These are phyloP conservation scores for Pythium oligandrum DNA, from an alignment of 352 stramenopile species.

Conservation along the genomic window DNA sequence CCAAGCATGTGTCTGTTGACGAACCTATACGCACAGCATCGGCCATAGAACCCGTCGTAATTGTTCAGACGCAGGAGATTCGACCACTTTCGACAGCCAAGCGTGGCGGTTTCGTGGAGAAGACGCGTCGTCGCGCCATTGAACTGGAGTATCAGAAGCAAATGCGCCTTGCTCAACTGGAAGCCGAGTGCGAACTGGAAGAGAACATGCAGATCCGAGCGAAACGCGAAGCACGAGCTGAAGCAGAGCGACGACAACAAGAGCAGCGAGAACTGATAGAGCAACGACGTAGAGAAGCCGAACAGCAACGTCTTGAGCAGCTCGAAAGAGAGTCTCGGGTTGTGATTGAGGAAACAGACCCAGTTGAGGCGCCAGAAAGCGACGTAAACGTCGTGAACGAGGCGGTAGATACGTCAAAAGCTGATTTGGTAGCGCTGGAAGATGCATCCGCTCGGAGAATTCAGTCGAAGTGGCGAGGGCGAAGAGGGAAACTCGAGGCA, in stretches of 20 bases:
- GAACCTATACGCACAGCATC: too few relatives aligned
- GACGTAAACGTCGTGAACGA: not conserved
- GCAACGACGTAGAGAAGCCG: too few relatives aligned
- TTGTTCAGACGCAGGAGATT: conserved; percentile 4
- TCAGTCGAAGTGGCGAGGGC: too few relatives aligned
- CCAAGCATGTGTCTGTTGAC: too few relatives aligned
- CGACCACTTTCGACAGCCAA: conserved; percentile 1
- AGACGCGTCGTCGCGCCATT: conserved; percentile 40
- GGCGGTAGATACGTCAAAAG: not conserved
- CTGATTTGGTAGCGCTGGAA: too few relatives aligned
- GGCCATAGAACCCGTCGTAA: not conserved
- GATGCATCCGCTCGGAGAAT: too few relatives aligned
- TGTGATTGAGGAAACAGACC: too few relatives aligned
- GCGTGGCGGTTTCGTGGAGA: conserved; percentile 51
- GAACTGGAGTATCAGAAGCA: conserved; percentile 70
- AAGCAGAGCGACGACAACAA: conserved; percentile 15
- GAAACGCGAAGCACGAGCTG: conserved; percentile 28
- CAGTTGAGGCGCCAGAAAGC: not conserved
- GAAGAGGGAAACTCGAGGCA: too few relatives aligned
- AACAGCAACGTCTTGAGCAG: too few relatives aligned
- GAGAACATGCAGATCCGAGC: conserved; percentile 67
- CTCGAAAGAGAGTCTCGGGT: too few relatives aligned
- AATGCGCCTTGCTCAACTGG: conserved; percentile 54
- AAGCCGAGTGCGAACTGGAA: conserved; percentile 69
- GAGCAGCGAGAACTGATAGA: not conserved